Percentiles rank a stretch among this genome's conserved stretches.
Conservation (phyloP, 2,329 filamentous ascomycete genomes). For the Chaetomium strumarium region DNA sequence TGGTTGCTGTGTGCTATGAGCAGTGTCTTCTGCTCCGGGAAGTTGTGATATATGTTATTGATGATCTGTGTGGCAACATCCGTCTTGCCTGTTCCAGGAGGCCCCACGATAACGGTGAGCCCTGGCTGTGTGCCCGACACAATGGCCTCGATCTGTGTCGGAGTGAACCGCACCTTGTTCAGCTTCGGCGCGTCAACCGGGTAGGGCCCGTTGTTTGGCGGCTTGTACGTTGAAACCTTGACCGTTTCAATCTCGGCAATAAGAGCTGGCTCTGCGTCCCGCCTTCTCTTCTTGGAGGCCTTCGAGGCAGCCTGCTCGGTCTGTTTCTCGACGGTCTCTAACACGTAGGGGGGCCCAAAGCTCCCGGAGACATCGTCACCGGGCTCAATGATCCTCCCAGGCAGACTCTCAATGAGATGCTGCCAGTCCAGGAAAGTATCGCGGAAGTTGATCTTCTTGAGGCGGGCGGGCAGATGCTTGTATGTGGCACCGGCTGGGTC, state of each 20-base stretch:
- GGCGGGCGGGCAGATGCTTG: constrained; percentile 69
- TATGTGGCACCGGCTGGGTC: constrained; percentile 86
- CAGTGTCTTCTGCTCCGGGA: constrained; percentile 83
- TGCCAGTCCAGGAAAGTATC: constrained; percentile 97
- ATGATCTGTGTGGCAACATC: constrained; percentile 98
- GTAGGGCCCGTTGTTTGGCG: constrained; percentile 84
- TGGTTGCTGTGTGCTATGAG: constrained; percentile 97
- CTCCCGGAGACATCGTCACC: constrained; percentile 63
- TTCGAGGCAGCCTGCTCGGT: constrained; percentile 46
- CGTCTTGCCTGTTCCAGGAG: constrained; percentile 97
- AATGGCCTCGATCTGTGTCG: constrained; percentile 86
- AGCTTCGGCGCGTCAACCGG: constrained; percentile 74
- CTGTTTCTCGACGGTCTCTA: constrained; percentile 59
- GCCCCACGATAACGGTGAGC: constrained; percentile 87
- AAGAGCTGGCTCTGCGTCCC: constrained; percentile 64
- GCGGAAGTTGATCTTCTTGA: constrained; percentile 78
- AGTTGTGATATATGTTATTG: constrained; percentile 98
- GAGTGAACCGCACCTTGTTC: constrained; percentile 83
- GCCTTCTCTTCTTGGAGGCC: constrained; percentile 79
- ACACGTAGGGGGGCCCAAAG: constrained; percentile 81
- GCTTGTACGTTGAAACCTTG: constrained; percentile 83
- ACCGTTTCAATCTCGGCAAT: constrained; percentile 60
- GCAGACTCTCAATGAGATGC: constrained; percentile 82
- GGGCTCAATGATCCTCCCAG: constrained; percentile 80
- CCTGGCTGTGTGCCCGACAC: constrained; percentile 91